Evolutionary conservation across 345 rosid genomes (phyloP), one percentile per base, ranked within the genome.

Genomic region (Xanthoceras sorbifolium): DNA sequence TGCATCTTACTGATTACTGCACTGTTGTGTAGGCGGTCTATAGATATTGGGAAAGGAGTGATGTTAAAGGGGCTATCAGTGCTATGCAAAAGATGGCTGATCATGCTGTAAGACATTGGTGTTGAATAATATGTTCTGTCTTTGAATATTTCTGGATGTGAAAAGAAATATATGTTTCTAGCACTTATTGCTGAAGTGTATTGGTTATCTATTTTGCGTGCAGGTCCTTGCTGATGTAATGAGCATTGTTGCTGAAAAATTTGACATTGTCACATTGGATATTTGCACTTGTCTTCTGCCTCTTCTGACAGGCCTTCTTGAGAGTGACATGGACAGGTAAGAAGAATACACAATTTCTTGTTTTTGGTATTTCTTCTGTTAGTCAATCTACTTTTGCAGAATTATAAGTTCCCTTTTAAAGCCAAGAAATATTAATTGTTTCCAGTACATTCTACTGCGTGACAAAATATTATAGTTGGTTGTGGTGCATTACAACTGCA

Each of bases 51-150:
- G 93, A 88, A 80, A 91, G 97, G 78, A 89, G 84, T 79, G 97
- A 94, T 84, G 77, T 94, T 26, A 97, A 87, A 77, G 97, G 94
- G 77, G 86, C 88, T 20, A 85, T 97, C 73, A 76, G 84, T 82
- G 88, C 92, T 46, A 84, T 92, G 88, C 97, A 91, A 83, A 94
- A 91, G 88, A 97, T 97, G 98, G 95, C 97, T 76, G 97, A 97
- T 86, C 80, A 91, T 82, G 86, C 90, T 82, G 99, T 94, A 84
- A 84, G 94, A 60, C 29, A 31, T 72, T 78, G 67, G n/a, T 71
- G 9, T 64, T 67, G 22, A 25, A 4, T 65, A 25, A 11, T 71
- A 12, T 55, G 46, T 50, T 76, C 59, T 3, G 6, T 67, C 38
- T 69, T 76, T 26, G 11, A 34, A 40, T 38, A 46, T 25, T 80